phyloP scores from a whole-genome alignment of 2,329 filamentous ascomycete species.

The Chalaropsis ovoidea region DNA sequence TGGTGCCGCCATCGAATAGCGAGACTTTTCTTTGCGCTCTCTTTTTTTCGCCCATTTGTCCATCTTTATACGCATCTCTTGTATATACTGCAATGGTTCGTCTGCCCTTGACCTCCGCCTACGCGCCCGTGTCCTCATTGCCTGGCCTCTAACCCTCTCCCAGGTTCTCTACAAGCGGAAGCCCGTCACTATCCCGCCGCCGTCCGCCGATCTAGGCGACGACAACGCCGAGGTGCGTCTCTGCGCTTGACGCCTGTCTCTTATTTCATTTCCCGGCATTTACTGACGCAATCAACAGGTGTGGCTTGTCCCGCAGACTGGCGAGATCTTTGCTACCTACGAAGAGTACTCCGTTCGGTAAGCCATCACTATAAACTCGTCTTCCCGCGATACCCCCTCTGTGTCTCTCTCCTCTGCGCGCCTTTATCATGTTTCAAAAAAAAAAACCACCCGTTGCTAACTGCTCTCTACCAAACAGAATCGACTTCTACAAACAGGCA shows the following conservation, averaged over 20 bases:
- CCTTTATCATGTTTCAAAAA: conserved; percentile 22
- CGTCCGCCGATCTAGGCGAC: conserved; percentile 61
- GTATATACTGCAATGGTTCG: conserved; percentile 7
- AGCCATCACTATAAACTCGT: conserved; percentile 31
- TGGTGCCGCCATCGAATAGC: not conserved
- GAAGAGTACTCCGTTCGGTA: conserved; percentile 79
- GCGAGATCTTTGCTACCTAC: conserved; percentile 80
- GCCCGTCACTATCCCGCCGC: conserved; percentile 66
- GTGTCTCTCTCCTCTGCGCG: not conserved
- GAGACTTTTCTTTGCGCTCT: not conserved
- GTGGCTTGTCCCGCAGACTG: conserved; percentile 83
- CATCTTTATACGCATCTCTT: not conserved
- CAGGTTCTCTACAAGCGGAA: conserved; percentile 96
- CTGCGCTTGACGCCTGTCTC: conserved; percentile 18
- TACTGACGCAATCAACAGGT: conserved; percentile 46
- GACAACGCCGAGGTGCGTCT: conserved; percentile 68
- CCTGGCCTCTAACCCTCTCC: conserved; percentile 18
- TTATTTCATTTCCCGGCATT: conserved; percentile 16
- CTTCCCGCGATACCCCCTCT: not conserved
- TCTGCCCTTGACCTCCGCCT: conserved; percentile 1
- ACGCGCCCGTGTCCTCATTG: conserved; percentile 2
- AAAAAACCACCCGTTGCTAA: not conserved
- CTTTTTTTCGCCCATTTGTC: not conserved
- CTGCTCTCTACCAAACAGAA: conserved; percentile 43
- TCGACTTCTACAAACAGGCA: conserved; percentile 91